Conservation (phyloP, 2,329 filamentous ascomycete genomes). For the Paecilomyces sp. region DNA sequence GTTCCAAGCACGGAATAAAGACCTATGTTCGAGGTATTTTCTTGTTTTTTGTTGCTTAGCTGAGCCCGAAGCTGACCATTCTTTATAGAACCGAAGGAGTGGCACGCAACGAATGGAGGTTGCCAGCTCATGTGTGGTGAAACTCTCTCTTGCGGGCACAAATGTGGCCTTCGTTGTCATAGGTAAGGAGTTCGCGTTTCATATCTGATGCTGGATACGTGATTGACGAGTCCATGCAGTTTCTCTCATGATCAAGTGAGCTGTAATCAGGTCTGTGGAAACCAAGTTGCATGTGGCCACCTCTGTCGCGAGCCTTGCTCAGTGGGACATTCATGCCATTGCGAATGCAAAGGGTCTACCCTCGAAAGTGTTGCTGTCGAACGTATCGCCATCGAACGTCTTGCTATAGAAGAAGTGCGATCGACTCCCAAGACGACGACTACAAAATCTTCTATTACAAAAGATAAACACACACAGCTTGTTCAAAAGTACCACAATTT, state of each 20-base stretch:
- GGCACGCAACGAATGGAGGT: conserved; percentile 47
- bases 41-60: conserved; percentile 6
- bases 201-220: not conserved
- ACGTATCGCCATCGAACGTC: not conserved
- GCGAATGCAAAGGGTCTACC: conserved; percentile 13
- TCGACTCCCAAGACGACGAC: not conserved
- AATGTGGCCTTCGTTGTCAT: conserved; percentile 48
- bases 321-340: conserved; percentile 19
- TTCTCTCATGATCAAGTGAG: conserved; percentile 31
- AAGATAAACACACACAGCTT: conserved; percentile 6
- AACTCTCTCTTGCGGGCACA: conserved; percentile 44
- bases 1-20: conserved; percentile 50
- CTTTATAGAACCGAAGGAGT: conserved; percentile 43
- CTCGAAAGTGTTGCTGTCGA: conserved; percentile 1
- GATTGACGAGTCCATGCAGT: conserved; percentile 11
- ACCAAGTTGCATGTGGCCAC: conserved; percentile 32
- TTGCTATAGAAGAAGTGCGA: not conserved
- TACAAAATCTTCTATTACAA: conserved; percentile 2
- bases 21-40: conserved; percentile 42
- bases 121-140: conserved; percentile 43
- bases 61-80: conserved; percentile 1
- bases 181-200: conserved; percentile 28
- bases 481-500: conserved; percentile 18
- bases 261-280: conserved; percentile 27
- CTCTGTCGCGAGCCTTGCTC: conserved; percentile 26